A percentile compares a stretch with the other conserved stretches of the same genome.
phyloP scores from a whole-genome alignment of 2,329 filamentous ascomycete genomes.

The Pseudonectria buxi region DNA sequence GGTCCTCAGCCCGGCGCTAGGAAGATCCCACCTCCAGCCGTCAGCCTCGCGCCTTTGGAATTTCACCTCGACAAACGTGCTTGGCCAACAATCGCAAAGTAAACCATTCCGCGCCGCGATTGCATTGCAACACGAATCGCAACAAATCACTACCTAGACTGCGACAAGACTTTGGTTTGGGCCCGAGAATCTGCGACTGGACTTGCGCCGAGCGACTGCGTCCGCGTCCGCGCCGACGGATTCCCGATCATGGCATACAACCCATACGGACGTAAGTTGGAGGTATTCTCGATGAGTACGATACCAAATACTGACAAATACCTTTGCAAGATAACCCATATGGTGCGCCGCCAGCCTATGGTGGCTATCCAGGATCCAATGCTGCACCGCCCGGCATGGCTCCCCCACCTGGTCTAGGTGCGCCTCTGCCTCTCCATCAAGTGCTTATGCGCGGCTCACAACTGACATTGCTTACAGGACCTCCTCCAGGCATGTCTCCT shows the following conservation, averaged over 20 bases:
- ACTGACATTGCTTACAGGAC: constrained; percentile 41
- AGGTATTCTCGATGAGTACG: neutral
- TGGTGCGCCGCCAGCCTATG: constrained; percentile 68
- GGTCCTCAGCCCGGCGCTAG: neutral
- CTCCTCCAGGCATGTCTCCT: constrained; percentile 73
- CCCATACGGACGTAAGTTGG: constrained; percentile 48
- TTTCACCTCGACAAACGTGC: constrained; percentile 10
- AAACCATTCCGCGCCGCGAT: too few relatives aligned
- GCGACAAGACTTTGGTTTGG: constrained; percentile 7
- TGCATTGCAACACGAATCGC: too few relatives aligned
- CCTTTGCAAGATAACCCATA: constrained; percentile 47
- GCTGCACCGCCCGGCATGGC: constrained; percentile 60
- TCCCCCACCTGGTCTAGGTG: constrained; percentile 78
- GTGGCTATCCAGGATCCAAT: constrained; percentile 56
- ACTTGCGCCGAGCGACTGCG: constrained; percentile 9
- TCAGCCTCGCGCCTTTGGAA: constrained; percentile 21
- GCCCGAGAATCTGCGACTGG: constrained; percentile 5
- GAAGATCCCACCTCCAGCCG: constrained; percentile 12
- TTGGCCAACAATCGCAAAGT: too few relatives aligned
- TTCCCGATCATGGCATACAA: constrained; percentile 48
- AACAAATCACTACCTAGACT: neutral
- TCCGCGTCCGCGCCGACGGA: constrained; percentile 8
- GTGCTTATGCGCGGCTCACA: constrained; percentile 1
- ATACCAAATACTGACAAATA: constrained; percentile 6
- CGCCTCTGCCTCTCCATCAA: constrained; percentile 21